A percentile compares a stretch with the other conserved stretches of the same genome.
These are phyloP conservation scores for Santalum album DNA, from an alignment of 164 flowering plant species.

Conservation along the genomic window DNA sequence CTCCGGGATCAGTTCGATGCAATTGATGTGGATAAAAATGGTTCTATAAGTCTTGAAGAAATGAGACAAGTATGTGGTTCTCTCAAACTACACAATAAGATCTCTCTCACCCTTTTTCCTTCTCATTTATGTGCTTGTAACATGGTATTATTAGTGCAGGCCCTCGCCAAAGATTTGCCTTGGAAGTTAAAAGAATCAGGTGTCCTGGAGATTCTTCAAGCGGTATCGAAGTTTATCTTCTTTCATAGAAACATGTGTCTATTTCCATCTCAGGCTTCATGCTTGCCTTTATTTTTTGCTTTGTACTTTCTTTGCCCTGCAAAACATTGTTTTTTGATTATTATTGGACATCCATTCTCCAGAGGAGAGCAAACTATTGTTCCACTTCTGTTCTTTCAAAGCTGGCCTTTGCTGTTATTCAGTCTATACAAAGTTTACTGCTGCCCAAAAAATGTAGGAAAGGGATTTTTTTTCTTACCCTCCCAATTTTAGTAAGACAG, in stretches of 20 bases:
- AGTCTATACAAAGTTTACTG: too few species aligned
- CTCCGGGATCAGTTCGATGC: slow-evolving; percentile 93
- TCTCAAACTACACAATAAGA: too few species aligned
- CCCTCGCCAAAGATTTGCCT: slow-evolving; percentile 94
- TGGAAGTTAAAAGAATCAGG: slow-evolving; percentile 87
- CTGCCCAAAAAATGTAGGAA: too few species aligned
- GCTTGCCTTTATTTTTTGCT: not conserved
- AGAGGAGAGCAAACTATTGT: too few species aligned
- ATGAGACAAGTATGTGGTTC: slow-evolving; percentile 70
- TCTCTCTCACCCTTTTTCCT: not conserved
- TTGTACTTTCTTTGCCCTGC: not conserved
- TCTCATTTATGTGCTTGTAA: not conserved
- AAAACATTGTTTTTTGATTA: too few species aligned
- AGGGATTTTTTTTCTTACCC: too few species aligned
- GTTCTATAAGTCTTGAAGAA: slow-evolving; percentile 92
- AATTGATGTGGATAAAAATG: slow-evolving; percentile 90
- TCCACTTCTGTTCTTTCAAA: too few species aligned
- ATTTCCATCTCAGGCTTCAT: not conserved
- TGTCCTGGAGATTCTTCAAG: slow-evolving; percentile 85
- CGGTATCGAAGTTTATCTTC: slow-evolving; percentile 34
- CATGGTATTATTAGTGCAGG: slow-evolving; percentile 37
- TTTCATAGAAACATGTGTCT: not conserved
- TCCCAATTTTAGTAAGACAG: too few species aligned
- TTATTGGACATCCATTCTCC: not conserved
- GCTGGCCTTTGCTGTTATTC: too few species aligned